Percentiles rank a stretch among this genome's conserved stretches.
phyloP scores from a whole-genome alignment of 495 filamentous ascomycete species.

The Oidiodendron maius region DNA sequence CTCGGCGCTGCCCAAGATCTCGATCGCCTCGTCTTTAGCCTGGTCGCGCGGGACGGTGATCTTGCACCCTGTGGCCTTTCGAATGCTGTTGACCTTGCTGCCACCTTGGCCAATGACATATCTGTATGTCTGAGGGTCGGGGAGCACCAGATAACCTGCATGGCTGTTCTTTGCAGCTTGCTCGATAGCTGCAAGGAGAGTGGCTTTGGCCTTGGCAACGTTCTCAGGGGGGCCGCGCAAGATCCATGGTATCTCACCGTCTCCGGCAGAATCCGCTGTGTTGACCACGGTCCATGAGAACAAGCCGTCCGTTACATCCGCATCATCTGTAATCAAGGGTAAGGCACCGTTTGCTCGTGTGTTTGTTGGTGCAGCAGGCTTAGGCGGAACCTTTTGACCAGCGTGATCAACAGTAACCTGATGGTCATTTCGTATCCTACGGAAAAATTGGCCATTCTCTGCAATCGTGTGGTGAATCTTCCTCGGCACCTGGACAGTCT shows the following conservation, averaged over 20 bases:
- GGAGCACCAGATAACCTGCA: constrained; percentile 82
- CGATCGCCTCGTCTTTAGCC: constrained; percentile 74
- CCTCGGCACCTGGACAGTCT: constrained; percentile 75
- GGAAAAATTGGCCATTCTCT: constrained; percentile 91
- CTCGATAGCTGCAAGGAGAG: constrained; percentile 63
- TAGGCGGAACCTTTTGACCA: constrained; percentile 66
- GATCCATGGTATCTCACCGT: constrained; percentile 86
- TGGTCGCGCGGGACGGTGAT: constrained; percentile 87
- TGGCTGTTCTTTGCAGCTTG: constrained; percentile 64
- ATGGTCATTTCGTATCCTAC: constrained; percentile 72
- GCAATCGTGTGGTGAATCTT: constrained; percentile 76
- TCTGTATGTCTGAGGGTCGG: constrained; percentile 84
- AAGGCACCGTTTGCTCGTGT: constrained; percentile 51
- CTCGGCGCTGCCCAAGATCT: constrained; percentile 71
- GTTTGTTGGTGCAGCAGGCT: constrained; percentile 42
- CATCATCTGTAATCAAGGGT: constrained; percentile 87
- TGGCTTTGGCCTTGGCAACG: constrained; percentile 68
- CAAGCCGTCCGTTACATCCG: constrained; percentile 47
- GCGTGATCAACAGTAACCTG: constrained; percentile 86
- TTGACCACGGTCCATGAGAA: constrained; percentile 81
- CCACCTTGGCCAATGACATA: constrained; percentile 86
- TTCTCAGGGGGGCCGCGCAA: constrained; percentile 72
- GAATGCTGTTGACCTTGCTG: constrained; percentile 84
- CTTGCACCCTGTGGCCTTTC: constrained; percentile 84
- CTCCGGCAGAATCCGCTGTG: constrained; percentile 40